Evolutionary conservation across 192 early-diverging fungal species (phyloP), one percentile per base, ranked within the genome.

Genomic region (Polychytrium aggregatum): DNA sequence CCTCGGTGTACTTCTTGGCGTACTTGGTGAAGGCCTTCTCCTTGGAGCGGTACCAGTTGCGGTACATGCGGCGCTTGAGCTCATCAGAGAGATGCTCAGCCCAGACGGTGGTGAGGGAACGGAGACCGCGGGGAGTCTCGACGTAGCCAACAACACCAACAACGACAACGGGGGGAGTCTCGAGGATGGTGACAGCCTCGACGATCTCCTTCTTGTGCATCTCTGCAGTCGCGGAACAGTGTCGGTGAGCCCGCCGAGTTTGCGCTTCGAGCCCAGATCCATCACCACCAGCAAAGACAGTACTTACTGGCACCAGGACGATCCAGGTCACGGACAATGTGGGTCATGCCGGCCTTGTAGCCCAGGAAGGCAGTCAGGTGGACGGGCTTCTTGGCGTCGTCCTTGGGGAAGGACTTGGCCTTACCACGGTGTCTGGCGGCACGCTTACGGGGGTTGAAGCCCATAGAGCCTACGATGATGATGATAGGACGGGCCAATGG

Each of bases 341-440:
- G 92, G 64, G 92, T 97, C 96, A 99, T 99, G 71, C 96, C 96
- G 38, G 96, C 96, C 89, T 99, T 99, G 86, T 99, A 99, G 52
- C 87, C 93, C 63, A 99, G 76, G 82, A 94, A 99, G 67, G 96
- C 96, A 28, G 96, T 97, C 71, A 97, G 79, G 75, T 97, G 92
- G 55, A 95, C 92, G 42, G 89, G 82, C 76, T 90, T 88, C 65
- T 76, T 78, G 40, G 82, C 63, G 70, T 97, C 87, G 77, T 98
- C 96, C 78, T 88, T 89, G 70, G 96, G 96, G 90, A 93, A 99
- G 46, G 96, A 86, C 90, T 97, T 97, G 66, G 82, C 82, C 68
- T 90, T 89, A 55, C 96, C 96, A 59, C 90, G 81, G 78, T 92
- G 87, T 50, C 87, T 76, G 60, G 82, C 63, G 54, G 91, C 89